Evolutionary conservation across 2,329 filamentous ascomycete genomes (phyloP), one percentile per base, ranked within the genome.

Genomic region (Trichoderma polysporum): DNA sequence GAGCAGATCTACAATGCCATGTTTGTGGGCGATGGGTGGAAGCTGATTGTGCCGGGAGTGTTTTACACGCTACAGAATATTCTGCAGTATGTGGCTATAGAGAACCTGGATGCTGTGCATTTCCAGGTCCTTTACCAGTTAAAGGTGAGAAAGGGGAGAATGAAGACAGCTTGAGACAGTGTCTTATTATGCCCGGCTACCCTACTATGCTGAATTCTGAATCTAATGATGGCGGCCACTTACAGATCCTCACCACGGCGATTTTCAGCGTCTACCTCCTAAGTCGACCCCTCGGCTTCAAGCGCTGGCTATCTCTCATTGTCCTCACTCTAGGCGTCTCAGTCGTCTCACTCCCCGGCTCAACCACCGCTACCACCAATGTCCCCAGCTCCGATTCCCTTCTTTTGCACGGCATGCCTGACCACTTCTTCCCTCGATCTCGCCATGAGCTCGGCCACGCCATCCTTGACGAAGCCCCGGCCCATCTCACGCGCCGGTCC

Each of bases 91-190:
- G 86, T 96, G 61, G 94, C 93, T 1, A 88, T 97, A 12, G 93
- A 92, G 69, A 97, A 98, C 72, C 79, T 98, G 73, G 93, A 97
- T 74, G 91, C 94, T 0, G 93, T 95, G 4, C 93, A 94, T 63
- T 98, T 97, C 76, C 94, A 97, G 78, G 90, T 97, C 68, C 88
- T 95, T 29, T 97, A 95, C 76, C 94, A 99, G 79, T 83, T 98
- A 67, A 97, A 97, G 83, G 86, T 87, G 33, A 56, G 60, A 35
- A 12, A n/a, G 2, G n/a, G n/a, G n/a, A n/a, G n/a, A n/a, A n/a
- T n/a, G 8, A n/a, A 8, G 35, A 7, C 10, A 35, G 29, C 27
- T 73, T n/a, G 77, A 68, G 17, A 25, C 3, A 53, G 29, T 4
- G 12, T 8, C 1, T 9, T 17, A 9, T 31, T n/a, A 39, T 53